Evolutionary conservation across 2,329 filamentous ascomycete genomes (phyloP), one percentile per base, ranked within the genome.

Genomic region (Verticillium nubilum): DNA sequence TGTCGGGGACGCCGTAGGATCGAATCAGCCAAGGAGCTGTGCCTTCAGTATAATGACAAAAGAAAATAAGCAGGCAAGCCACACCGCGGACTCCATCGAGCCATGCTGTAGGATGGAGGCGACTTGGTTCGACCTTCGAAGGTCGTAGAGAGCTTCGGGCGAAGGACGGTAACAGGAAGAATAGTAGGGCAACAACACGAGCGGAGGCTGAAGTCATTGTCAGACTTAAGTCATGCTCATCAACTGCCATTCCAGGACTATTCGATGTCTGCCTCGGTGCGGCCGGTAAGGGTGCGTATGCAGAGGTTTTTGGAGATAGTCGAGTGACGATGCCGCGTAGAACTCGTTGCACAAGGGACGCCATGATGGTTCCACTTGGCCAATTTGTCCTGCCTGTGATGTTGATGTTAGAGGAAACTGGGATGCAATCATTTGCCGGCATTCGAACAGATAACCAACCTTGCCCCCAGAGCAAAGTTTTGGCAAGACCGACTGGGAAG

Each of bases 11-110:
- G 52, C 73, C 70, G 66, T 78, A 75, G 59, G 73, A 63, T 1
- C 73, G 67, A 2, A 68, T 64, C 27, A 74, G 66, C 54, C 70
- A 70, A 23, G 62, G 64, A 50, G 73, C 71, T 56, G 76, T 75
- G 57, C 74, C 73, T 65, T 80, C 74, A 28, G 74, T 75, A 67
- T 77, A 75, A 66, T 81, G 79, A 62, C 76, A 78, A 67, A 79
- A 67, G 64, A 79, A 80, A 61, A 82, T 78, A 47, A 80, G 64
- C 58, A 81, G 69, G 10, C 77, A 76, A 19, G 79, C 79, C 33
- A 81, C 68, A 26, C 79, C 79, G 19, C 78, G 77, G 54, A 81
- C 67, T 31, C 79, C 78, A 67, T 81, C 78, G 54, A 81, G 73
- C 63, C 80, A 81, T 13, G 78, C 76, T 1, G 77, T 80, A 52